Percentiles rank a stretch among this genome's conserved stretches.
Conservation (phyloP, 169 alveolate genomes). For the Amoebophrya sp. region DNA sequence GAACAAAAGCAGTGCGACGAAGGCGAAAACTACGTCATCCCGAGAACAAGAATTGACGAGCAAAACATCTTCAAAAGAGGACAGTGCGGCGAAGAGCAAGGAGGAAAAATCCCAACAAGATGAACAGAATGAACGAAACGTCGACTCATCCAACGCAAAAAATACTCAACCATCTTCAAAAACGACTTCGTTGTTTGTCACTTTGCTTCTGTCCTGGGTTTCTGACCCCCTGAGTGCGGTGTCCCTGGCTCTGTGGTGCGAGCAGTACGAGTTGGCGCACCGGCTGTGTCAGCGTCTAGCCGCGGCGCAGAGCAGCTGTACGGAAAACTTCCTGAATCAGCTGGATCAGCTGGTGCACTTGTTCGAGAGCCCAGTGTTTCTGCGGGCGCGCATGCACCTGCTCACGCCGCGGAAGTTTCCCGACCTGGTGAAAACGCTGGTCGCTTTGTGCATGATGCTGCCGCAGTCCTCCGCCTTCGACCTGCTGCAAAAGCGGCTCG, state of each 20-base stretch:
- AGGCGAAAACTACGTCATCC: too few species aligned
- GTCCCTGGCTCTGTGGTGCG: not conserved
- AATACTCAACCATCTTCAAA: too few species aligned
- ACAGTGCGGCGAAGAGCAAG: not conserved
- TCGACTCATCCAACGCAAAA: too few species aligned
- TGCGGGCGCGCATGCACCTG: conserved; percentile 15
- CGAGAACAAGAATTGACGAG: not conserved
- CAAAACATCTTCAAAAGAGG: not conserved
- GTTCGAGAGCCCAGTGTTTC: conserved; percentile 7
- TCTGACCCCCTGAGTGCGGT: not conserved
- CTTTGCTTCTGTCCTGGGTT: not conserved
- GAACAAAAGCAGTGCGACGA: too few species aligned
- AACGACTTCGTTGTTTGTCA: not conserved
- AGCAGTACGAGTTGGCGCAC: not conserved
- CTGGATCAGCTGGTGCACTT: not conserved
- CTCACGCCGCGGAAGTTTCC: not conserved
- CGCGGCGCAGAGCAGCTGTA: not conserved
- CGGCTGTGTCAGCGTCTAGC: not conserved
- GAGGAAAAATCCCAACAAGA: too few species aligned
- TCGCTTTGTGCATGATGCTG: not conserved
- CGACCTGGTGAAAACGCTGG: not conserved
- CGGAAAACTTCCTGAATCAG: not conserved
- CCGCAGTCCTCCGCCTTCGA: not conserved
- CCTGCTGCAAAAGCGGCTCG: not conserved
- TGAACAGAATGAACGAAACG: too few species aligned